Base-by-base conservation (phyloP, 192 early-diverging fungal genomes). In the Piromyces sp. region DNA sequence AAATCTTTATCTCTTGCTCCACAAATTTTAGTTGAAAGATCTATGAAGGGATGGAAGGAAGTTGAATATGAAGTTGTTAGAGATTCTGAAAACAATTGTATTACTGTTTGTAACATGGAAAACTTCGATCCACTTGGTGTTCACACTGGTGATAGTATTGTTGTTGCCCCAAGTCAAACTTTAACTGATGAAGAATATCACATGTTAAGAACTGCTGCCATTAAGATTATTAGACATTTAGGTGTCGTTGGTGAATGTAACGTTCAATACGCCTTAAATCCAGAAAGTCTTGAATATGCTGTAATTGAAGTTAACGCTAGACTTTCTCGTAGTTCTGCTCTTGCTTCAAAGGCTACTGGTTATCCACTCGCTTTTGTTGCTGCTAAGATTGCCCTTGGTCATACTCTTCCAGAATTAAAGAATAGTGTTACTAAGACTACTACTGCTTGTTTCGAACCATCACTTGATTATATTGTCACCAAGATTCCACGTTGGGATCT, bases 31-130 rank as follows among this genome's bases (percentile, higher is more conserved):
- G 94, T 99, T 78, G 96, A 99, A 85, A 89, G 90, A 82, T 95
- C 93, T 17, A 97, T 99, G 96, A 96, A 96, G 86, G 97, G 97
- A 30, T 99, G 97, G 96, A 99, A 99, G 86, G 97, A 99, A 88
- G 91, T 99, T 80, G 97, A 99, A 88, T 99, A 99, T 86, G 97
- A 99, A 85, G 96, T 99, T 37, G 96, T 99, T 30, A 94, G 97
- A 83, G 97, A 99, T 87, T 92, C 95, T 79, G 90, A 92, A 79
- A 92, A 99, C 87, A 99, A 99, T 89, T 99, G 97, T 87, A 96
- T 99, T 81, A 98, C 97, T 30, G 96, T 99, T 51, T 99, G 97
- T 87, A 99, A 99, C 90, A 99, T 98, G 96, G 96, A 99, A 87
- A 99, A 99, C 93, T 98, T 99, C 90, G 97, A 99, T 83, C 97